Evolutionary conservation across 768 basidiomycete genomes (phyloP).

Genomic region (Boletus insuetus): DNA sequence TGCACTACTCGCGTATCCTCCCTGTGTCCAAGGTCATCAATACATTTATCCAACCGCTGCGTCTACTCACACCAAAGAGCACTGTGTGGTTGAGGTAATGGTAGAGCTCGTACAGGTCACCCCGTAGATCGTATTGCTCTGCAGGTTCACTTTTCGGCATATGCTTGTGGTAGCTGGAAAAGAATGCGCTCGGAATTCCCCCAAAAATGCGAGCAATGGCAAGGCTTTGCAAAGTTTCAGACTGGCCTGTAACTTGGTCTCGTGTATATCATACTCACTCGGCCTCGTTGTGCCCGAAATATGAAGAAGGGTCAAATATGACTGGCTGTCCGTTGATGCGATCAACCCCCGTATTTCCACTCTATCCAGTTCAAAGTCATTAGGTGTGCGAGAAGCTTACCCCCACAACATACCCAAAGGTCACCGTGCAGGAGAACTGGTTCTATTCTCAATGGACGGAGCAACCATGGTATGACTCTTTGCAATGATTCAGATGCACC

Average conservation of each 20-base stretch:
- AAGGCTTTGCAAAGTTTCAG: slow-evolving; percentile 42
- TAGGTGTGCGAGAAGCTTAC: background rate
- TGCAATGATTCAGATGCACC: slow-evolving; percentile 5
- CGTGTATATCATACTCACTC: slow-evolving; percentile 53
- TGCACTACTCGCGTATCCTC: slow-evolving; percentile 54
- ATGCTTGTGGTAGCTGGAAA: slow-evolving; percentile 58
- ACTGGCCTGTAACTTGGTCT: background rate
- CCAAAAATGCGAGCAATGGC: slow-evolving; percentile 81
- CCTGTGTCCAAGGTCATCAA: slow-evolving; percentile 23
- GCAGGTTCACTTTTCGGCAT: slow-evolving; percentile 63
- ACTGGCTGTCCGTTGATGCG: slow-evolving; percentile 51
- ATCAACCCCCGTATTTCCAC: slow-evolving; percentile 71
- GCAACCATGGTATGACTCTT: slow-evolving; percentile 73
- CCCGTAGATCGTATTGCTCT: slow-evolving; percentile 60
- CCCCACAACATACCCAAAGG: slow-evolving; percentile 57
- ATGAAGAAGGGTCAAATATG: slow-evolving; percentile 77
- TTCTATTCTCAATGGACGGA: slow-evolving; percentile 52
- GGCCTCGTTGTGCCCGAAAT: slow-evolving; percentile 78
- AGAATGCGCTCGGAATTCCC: slow-evolving; percentile 65
- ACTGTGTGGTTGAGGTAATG: slow-evolving; percentile 83
- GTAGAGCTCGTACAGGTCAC: slow-evolving; percentile 72
- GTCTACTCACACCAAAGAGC: slow-evolving; percentile 64
- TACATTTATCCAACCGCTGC: background rate
- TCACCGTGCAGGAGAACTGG: slow-evolving; percentile 80
- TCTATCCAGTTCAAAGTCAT: slow-evolving; percentile 38